Percentiles rank a stretch among this genome's conserved stretches.
These are phyloP conservation scores for Coprinopsis strossmayeri DNA, from an alignment of 768 basidiomycete genomes.

Conservation along the genomic window DNA sequence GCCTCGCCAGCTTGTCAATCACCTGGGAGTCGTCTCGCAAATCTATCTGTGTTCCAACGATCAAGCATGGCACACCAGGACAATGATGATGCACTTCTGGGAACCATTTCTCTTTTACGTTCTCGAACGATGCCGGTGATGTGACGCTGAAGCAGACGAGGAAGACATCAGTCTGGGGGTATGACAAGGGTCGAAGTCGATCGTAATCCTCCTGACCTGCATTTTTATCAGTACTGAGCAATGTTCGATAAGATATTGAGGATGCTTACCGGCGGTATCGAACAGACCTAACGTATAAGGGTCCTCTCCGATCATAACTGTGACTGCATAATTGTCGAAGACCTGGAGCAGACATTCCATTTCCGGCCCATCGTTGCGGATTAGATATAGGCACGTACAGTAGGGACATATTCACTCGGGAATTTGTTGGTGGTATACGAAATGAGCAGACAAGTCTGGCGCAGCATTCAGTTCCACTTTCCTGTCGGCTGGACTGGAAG, in stretches of 20 bases:
- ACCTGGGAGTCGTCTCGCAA: slow-evolving; percentile 90
- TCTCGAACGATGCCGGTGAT: slow-evolving; percentile 97
- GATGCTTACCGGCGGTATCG: slow-evolving; percentile 88
- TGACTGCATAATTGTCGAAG: slow-evolving; percentile 97
- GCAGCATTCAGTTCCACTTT: slow-evolving; percentile 6
- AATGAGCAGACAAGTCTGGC: slow-evolving; percentile 92
- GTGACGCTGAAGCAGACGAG: slow-evolving; percentile 99
- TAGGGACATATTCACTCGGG: slow-evolving; percentile 98
- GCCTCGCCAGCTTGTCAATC: slow-evolving; percentile 89
- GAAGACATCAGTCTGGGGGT: slow-evolving; percentile 99
- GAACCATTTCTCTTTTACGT: slow-evolving; percentile 99
- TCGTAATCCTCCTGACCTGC: slow-evolving; percentile 99
- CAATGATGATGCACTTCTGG: slow-evolving; percentile 99
- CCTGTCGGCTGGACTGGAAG: slow-evolving; percentile 7
- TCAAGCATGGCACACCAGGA: slow-evolving; percentile 97
- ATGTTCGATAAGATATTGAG: not conserved
- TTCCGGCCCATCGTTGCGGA: slow-evolving; percentile 15
- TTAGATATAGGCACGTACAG: slow-evolving; percentile 53
- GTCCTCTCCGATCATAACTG: slow-evolving; percentile 99
- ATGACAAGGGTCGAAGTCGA: slow-evolving; percentile 96
- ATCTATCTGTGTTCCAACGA: slow-evolving; percentile 98
- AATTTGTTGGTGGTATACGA: slow-evolving; percentile 98
- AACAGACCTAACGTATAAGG: slow-evolving; percentile 97
- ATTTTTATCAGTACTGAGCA: slow-evolving; percentile 8
- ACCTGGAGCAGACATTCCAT: slow-evolving; percentile 43